Evolutionary conservation across 2,329 filamentous ascomycete species (phyloP), one percentile per base, ranked within the genome.

Genomic region (Sclerotinia nivalis): DNA sequence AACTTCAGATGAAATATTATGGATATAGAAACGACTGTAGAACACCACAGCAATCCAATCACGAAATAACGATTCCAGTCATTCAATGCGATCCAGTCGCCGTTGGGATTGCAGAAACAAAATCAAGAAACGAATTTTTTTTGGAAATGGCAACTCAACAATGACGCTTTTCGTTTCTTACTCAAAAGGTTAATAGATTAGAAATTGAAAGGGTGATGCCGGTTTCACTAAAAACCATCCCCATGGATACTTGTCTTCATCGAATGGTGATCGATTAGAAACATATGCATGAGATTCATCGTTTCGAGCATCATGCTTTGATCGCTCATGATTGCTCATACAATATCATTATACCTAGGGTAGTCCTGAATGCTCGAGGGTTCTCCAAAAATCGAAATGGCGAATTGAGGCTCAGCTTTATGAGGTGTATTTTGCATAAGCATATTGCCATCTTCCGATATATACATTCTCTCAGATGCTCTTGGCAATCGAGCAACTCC

Each of bases 1-100:
- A 65, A 65, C 31, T 65, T 65, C 34, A 20, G 61, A 65, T n/a
- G 61, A 65, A 60, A 65, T 52, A 40, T 15, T 65, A 65, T 65
- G 47, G 47, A 65, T 52, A 65, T 52, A 28, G n/a, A 52, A 65
- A 52, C 31, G 34, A 65, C 43, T 43, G 47, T 40, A 43, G n/a
- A 12, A 40, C 5, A 40, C 60, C 28, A 49, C 47, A 52, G 47
- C 34, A 52, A 52, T 52, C 31, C 31, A 52, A 43, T 54, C 61
- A 65, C 47, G 15, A 40, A 52, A 34, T 34, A 65, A 52, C 40
- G 34, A 65, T 65, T 43, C 31, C 10, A 28, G 49, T 52, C 22
- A 50, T 65, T 65, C 61, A 65, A 65, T 52, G 47, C 34, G 61
- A 54, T 40, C 31, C 22, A 25, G 47, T 65, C 47, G 47, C 34